A percentile compares a stretch with the other conserved stretches of the same genome.
Conservation (phyloP, 78 protist genomes). For the Fonticula alba region DNA sequence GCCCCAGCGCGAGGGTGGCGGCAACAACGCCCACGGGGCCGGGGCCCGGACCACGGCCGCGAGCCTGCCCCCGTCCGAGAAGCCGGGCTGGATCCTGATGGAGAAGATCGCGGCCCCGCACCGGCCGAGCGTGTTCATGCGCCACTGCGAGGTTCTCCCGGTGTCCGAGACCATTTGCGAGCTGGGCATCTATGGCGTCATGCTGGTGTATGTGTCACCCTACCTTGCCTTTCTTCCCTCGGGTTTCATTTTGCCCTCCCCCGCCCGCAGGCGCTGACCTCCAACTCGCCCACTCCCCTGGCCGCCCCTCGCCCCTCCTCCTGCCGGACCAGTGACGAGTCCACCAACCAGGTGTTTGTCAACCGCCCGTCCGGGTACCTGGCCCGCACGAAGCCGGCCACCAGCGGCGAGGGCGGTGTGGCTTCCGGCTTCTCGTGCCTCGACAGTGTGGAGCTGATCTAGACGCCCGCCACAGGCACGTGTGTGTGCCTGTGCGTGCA, state of each 20-base stretch:
- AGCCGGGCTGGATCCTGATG: constrained; percentile 55
- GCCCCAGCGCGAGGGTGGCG: constrained; percentile 93
- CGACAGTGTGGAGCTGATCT: no score
- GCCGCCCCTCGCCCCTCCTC: no score
- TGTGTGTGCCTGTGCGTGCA: no score
- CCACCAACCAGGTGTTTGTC: background rate
- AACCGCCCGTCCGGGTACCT: constrained; percentile 49
- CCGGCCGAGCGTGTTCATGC: background rate
- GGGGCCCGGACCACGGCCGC: constrained; percentile 4
- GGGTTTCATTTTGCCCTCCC: background rate
- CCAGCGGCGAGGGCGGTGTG: constrained; percentile 68
- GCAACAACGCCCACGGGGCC: constrained; percentile 42
- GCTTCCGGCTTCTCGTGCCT: constrained; percentile 66
- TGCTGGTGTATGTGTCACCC: constrained; percentile 4
- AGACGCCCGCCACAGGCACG: no score
- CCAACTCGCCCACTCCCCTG: no score
- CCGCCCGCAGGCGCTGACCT: background rate
- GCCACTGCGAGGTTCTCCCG: background rate
- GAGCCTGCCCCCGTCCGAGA: constrained; percentile 8
- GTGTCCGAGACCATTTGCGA: constrained; percentile 29
- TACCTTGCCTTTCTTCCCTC: background rate
- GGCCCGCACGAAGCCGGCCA: constrained; percentile 51
- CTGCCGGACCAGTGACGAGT: no score
- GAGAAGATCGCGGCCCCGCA: constrained; percentile 44
- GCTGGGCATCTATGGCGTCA: constrained; percentile 45